phyloP scores from a whole-genome alignment of 148 eudicot genomes.

The Oxyria digyna region DNA sequence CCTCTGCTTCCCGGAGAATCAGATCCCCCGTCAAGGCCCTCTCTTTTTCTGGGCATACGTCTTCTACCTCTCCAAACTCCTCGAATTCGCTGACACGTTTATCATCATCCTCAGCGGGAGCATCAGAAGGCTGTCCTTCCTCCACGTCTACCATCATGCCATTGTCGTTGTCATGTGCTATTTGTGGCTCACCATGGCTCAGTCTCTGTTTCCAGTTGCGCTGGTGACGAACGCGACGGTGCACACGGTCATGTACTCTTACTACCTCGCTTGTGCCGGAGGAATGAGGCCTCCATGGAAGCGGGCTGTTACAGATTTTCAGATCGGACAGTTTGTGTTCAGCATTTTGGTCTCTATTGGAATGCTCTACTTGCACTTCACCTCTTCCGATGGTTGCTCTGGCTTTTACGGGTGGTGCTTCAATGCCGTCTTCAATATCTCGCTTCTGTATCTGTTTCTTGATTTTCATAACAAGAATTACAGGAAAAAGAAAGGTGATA shows the following conservation, averaged over 20 bases:
- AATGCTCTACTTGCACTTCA: slow-evolving; percentile 64
- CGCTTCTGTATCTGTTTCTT: slow-evolving; percentile 68
- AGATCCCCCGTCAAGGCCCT: slow-evolving; percentile 48
- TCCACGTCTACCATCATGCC: slow-evolving; percentile 93
- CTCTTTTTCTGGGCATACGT: slow-evolving; percentile 77
- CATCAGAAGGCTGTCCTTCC: slow-evolving; percentile 48
- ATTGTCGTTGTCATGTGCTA: slow-evolving; percentile 71
- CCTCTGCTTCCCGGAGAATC: slow-evolving; percentile 61
- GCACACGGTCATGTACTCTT: slow-evolving; percentile 77
- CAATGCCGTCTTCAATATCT: slow-evolving; percentile 63
- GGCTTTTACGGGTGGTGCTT: slow-evolving; percentile 81
- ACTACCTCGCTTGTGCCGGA: slow-evolving; percentile 48
- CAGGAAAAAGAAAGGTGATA: slow-evolving; percentile 19
- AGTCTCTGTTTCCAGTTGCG: slow-evolving; percentile 61
- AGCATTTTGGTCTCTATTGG: slow-evolving; percentile 54
- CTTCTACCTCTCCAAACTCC: slow-evolving; percentile 73
- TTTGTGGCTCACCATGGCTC: slow-evolving; percentile 46
- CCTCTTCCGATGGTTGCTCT: slow-evolving; percentile 32
- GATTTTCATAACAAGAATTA: slow-evolving; percentile 74
- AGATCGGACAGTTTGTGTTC: slow-evolving; percentile 76
- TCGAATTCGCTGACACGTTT: slow-evolving; percentile 68
- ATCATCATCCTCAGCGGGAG: slow-evolving; percentile 38
- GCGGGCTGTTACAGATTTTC: slow-evolving; percentile 68
- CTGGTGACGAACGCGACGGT: slow-evolving; percentile 59
- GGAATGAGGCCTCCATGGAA: slow-evolving; percentile 85